Conservation (phyloP, 768 basidiomycete genomes). For the Pleurotus citrinopileatus region DNA sequence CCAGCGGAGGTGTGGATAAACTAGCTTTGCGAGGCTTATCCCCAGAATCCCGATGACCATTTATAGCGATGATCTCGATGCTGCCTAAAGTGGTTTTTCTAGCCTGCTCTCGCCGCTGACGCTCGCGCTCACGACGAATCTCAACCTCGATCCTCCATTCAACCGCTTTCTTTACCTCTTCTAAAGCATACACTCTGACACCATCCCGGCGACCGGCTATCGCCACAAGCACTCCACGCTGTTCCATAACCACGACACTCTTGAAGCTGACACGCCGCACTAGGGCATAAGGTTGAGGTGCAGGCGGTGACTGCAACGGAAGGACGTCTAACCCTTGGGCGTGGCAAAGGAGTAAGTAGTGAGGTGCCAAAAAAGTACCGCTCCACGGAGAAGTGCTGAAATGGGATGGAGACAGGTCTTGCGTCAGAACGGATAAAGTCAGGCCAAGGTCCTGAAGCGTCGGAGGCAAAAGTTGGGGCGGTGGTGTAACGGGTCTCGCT, state of each 20-base stretch:
- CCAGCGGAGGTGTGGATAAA: conserved; percentile 45
- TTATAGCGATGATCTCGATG: conserved; percentile 29
- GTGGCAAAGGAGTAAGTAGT: conserved; percentile 82
- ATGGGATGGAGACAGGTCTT: conserved; percentile 70
- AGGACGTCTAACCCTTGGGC: conserved; percentile 84
- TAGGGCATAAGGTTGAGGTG: conserved; percentile 75
- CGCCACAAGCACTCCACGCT: conserved; percentile 86
- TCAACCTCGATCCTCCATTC: conserved; percentile 88
- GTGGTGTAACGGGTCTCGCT: conserved; percentile 61
- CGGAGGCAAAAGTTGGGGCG: conserved; percentile 69
- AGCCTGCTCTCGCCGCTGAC: conserved; percentile 61
- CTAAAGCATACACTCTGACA: conserved; percentile 84
- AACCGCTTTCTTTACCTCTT: conserved; percentile 81
- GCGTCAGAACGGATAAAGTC: conserved; percentile 62
- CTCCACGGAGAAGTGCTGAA: conserved; percentile 74
- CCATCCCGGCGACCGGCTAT: conserved; percentile 86
- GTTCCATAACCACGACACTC: conserved; percentile 89
- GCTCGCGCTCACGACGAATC: conserved; percentile 70
- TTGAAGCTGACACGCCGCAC: conserved; percentile 83
- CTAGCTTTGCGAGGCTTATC: conserved; percentile 48
- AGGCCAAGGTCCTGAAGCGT: conserved; percentile 75
- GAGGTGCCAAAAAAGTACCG: conserved; percentile 78
- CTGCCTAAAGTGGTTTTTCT: conserved; percentile 46
- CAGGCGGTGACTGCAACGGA: conserved; percentile 73
- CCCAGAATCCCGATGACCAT: conserved; percentile 29